These are phyloP conservation scores for Hypoxylon perforatum DNA, from an alignment of 495 filamentous ascomycete species.

Conservation along the genomic window DNA sequence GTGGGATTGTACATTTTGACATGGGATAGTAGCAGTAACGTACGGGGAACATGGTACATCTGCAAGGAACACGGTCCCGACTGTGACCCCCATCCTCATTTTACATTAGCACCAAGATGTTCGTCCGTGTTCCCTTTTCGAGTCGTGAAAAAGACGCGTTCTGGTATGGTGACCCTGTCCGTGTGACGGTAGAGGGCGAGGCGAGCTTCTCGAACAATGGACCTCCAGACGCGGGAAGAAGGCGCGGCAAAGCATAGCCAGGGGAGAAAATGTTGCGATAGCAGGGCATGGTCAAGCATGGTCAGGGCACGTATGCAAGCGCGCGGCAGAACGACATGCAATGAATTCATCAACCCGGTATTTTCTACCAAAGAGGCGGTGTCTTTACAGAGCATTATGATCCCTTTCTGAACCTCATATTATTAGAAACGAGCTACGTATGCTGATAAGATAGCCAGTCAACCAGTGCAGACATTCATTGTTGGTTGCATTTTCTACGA, in stretches of 20 bases:
- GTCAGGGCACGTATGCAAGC: slow-evolving; percentile 31
- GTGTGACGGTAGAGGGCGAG: slow-evolving; percentile 28
- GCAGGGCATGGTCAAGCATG: not conserved
- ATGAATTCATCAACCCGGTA: too few relatives aligned
- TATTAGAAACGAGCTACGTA: too few relatives aligned
- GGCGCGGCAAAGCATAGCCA: slow-evolving; percentile 30
- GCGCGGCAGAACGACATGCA: slow-evolving; percentile 32
- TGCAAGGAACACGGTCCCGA: slow-evolving; percentile 41
- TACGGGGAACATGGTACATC: slow-evolving; percentile 40
- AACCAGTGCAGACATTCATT: too few relatives aligned
- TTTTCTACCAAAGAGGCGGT: not conserved
- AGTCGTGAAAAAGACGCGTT: slow-evolving; percentile 30
- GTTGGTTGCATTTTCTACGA: not conserved
- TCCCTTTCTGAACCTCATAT: not conserved
- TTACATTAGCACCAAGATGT: slow-evolving; percentile 28
- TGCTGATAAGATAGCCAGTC: too few relatives aligned
- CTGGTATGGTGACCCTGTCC: slow-evolving; percentile 11
- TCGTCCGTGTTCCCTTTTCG: slow-evolving; percentile 31
- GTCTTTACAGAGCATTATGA: not conserved
- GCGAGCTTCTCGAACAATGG: slow-evolving; percentile 39
- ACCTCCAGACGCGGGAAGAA: slow-evolving; percentile 28
- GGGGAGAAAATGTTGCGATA: slow-evolving; percentile 1
- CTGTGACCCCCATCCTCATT: slow-evolving; percentile 33
- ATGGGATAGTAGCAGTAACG: slow-evolving; percentile 30
- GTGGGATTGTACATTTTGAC: slow-evolving; percentile 16